Base-by-base conservation (phyloP, 495 filamentous ascomycete species). In the Podospora didyma region DNA sequence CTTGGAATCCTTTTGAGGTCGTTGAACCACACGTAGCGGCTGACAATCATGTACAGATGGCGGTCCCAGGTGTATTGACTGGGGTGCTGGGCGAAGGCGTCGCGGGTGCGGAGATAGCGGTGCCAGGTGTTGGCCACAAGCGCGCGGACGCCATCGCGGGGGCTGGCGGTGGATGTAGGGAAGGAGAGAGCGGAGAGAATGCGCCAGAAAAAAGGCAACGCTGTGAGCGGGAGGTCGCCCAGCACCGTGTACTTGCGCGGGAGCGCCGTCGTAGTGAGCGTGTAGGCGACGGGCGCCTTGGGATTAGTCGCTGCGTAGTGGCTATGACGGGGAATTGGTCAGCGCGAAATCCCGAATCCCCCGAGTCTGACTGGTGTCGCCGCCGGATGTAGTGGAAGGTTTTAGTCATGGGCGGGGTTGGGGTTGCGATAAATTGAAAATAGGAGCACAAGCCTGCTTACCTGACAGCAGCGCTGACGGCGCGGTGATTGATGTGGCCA, bases 11-110 rank as follows among this genome's bases (percentile, higher is more conserved):
- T 62, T 37, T 64, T 68, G 23, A 75, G 54, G 57, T 74, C 73
- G 52, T 75, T 76, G 61, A 76, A 75, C 72, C 73, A 66, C n/a
- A 74, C 67, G 47, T 74, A 72, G 23, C 73, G 73, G 52, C 70
- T 74, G 20, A 73, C 17, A 4, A 76, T 57, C 67, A 76, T 62
- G 61, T 76, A 76, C 58, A 76, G 41, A 39, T 69, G 57, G n/a
- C 73, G 60, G 47, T 76, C 73, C 73, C 73, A 76, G 1, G 67
- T 71, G 53, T 74, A 74, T 59, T 76, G 73, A 54, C 63, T 70
- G 10, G 59, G 46, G 54, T 76, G 73, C 45, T 62, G 61, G 14
- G 64, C 60, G 46, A 76, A 76, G 1, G 73, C 73, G 17, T 55
- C 28, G 23, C 72, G 62, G 3, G 70, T 73, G 49, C 63, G 58